Evolutionary conservation across 1,284 basidiomycete species (phyloP).

Genomic region (Leccinum angustisporum): DNA sequence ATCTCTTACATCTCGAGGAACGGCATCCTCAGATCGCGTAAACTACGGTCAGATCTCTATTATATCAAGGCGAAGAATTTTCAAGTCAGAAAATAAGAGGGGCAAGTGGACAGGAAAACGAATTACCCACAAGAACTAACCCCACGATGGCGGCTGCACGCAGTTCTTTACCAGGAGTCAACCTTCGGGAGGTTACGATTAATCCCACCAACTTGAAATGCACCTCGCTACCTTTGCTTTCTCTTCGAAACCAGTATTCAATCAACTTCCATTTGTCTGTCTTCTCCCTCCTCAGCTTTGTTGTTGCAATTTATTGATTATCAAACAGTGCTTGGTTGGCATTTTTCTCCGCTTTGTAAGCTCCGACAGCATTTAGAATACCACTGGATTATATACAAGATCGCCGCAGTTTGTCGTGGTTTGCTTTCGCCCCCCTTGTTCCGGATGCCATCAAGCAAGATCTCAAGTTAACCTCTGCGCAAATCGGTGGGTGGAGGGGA

Average conservation of each 20-base stretch:
- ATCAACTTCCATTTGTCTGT: conserved; percentile 51
- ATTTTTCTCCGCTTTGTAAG: conserved; percentile 45
- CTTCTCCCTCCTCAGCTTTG: neutral
- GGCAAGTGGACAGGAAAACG: neutral
- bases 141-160: conserved; percentile 7
- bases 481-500: conserved; percentile 38
- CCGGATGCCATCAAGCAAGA: conserved; percentile 61
- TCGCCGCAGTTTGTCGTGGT: conserved; percentile 53
- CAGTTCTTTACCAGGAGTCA: conserved; percentile 3
- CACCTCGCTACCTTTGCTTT: conserved; percentile 55
- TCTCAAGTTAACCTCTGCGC: conserved; percentile 47
- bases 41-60: neutral
- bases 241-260: conserved; percentile 52
- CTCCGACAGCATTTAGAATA: neutral
- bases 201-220: conserved; percentile 58
- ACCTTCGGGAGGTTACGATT: conserved; percentile 31
- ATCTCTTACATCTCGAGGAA: neutral
- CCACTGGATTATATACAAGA: conserved; percentile 13
- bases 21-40: neutral
- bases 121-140: neutral
- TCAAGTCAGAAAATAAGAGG: neutral
- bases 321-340: conserved; percentile 43
- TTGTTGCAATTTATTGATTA: neutral
- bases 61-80: neutral
- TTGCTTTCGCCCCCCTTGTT: conserved; percentile 63